Base-by-base conservation (phyloP, 1,284 basidiomycete species). In the Ceratobasidium sp. region DNA sequence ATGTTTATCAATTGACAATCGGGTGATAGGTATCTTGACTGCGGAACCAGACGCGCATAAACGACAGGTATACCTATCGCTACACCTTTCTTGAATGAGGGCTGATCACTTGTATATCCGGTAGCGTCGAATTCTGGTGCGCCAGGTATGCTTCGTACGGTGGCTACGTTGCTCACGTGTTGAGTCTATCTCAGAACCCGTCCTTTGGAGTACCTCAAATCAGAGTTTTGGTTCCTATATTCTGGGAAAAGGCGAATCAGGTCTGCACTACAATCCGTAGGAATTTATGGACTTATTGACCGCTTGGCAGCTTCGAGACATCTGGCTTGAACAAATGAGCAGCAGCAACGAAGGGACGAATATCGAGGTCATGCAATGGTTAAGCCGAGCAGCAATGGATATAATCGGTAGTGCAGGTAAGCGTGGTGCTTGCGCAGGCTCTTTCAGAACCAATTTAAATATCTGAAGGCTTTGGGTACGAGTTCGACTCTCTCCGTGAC, bases 351-450 rank as follows among this genome's bases (percentile, higher is more conserved):
- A 67, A 27, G 60, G 45, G 45, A 47, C 44, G 1, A 56, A 79
- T 54, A 80, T 87, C 31, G 88, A 93, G 74, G 84, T 88, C 1
- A 81, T 90, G 4, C 81, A 85, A 0, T 89, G 88, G 84, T 80
- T 92, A 11, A 88, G 84, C 56, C 85, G 85, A 69, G 84, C 85
- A 74, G 92, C 91, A 0, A 82, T 93, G 45, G 91, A 93, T 78
- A 84, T 92, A 29, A 92, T 93, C 72, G 91, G 91, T 9, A 82
- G 88, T 15, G 89, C 91, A 33, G 91, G 90, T 79, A 14, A 15
- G 65, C n/a, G n/a, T n/a, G n/a, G n/a, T n/a, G n/a, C n/a, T n/a
- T n/a, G n/a, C n/a, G n/a, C n/a, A n/a, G n/a, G n/a, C n/a, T n/a
- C n/a, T n/a, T n/a, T n/a, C n/a, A n/a, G n/a, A n/a, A 7, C n/a